Conservation (phyloP, 768 basidiomycete species). For the Gloeopeniophorella convolvens region DNA sequence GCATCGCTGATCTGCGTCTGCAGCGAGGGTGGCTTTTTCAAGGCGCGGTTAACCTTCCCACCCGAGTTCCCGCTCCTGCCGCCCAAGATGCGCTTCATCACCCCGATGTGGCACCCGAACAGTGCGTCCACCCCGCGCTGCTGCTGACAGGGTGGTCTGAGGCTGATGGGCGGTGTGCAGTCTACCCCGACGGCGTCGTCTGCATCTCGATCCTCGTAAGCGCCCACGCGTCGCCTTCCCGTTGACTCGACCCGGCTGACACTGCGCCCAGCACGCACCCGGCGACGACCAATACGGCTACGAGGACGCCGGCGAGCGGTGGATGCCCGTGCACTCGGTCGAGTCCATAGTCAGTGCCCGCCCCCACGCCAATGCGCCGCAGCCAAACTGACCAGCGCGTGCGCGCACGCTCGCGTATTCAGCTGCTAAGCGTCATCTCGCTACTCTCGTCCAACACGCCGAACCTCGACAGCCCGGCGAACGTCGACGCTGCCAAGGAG, state of each 20-base stretch:
- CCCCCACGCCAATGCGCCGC: not conserved
- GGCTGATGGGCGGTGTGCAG: slow-evolving; percentile 34
- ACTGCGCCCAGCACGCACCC: slow-evolving; percentile 67
- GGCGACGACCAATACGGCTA: slow-evolving; percentile 97
- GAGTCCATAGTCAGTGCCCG: slow-evolving; percentile 77
- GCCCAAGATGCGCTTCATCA: slow-evolving; percentile 94
- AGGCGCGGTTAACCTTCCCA: slow-evolving; percentile 85
- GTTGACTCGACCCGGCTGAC: slow-evolving; percentile 8
- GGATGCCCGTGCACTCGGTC: slow-evolving; percentile 96
- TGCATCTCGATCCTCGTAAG: slow-evolving; percentile 92
- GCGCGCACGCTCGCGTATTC: slow-evolving; percentile 7
- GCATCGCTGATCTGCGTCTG: slow-evolving; percentile 20
- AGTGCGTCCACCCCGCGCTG: slow-evolving; percentile 44
- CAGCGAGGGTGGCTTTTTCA: slow-evolving; percentile 96
- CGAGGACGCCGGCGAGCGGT: slow-evolving; percentile 94
- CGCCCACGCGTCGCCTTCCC: slow-evolving; percentile 8
- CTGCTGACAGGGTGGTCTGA: not conserved
- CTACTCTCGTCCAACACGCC: slow-evolving; percentile 88
- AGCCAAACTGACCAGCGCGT: slow-evolving; percentile 4
- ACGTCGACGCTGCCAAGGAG: slow-evolving; percentile 93
- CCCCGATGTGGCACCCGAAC: slow-evolving; percentile 97
- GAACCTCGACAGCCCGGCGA: slow-evolving; percentile 90
- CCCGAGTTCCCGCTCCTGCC: slow-evolving; percentile 84
- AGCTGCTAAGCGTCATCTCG: slow-evolving; percentile 97
- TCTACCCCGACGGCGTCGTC: slow-evolving; percentile 88